These are phyloP conservation scores for Fraxinus angustifolia DNA, from an alignment of 305 asterid genomes.

Conservation along the genomic window DNA sequence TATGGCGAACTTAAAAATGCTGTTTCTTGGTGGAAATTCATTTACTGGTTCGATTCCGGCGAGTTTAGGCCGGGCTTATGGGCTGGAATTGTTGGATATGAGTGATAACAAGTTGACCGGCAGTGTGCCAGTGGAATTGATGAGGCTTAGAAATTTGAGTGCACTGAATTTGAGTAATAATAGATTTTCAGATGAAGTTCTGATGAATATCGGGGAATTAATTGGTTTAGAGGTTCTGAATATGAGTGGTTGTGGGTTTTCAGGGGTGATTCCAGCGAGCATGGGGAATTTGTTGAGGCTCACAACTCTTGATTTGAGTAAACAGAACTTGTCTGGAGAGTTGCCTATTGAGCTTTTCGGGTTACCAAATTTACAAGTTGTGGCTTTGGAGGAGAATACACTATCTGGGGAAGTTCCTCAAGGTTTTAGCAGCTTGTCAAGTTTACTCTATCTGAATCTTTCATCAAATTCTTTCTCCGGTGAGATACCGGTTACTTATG, in stretches of 20 bases:
- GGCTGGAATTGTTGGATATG: slow-evolving; percentile 54
- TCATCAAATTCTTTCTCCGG: slow-evolving; percentile 61
- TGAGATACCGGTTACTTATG: slow-evolving; percentile 57
- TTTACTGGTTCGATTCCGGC: slow-evolving; percentile 48
- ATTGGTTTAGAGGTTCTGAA: slow-evolving; percentile 51
- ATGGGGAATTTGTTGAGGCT: slow-evolving; percentile 57
- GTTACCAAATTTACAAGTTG: slow-evolving; percentile 56
- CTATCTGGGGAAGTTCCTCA: slow-evolving; percentile 67
- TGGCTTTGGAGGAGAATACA: slow-evolving; percentile 60
- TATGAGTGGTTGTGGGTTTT: slow-evolving; percentile 65
- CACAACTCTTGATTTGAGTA: slow-evolving; percentile 59
- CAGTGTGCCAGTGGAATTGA: slow-evolving; percentile 47
- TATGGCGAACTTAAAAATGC: slow-evolving; percentile 35
- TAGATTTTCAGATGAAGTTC: slow-evolving; percentile 48
- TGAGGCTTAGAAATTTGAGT: slow-evolving; percentile 57
- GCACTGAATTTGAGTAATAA: slow-evolving; percentile 60
- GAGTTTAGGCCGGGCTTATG: slow-evolving; percentile 39
- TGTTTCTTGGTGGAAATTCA: slow-evolving; percentile 52
- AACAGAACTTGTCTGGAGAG: slow-evolving; percentile 67
- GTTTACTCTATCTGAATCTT: slow-evolving; percentile 62
- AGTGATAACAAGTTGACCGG: slow-evolving; percentile 56
- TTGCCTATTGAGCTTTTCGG: slow-evolving; percentile 73
- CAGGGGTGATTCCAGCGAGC: slow-evolving; percentile 52
- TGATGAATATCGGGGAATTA: slow-evolving; percentile 40
- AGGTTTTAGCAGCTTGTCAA: slow-evolving; percentile 79